Percentiles rank a stretch among this genome's conserved stretches.
These are phyloP conservation scores for Backusella sp. DNA, from an alignment of 192 early-diverging fungal genomes.

Conservation along the genomic window DNA sequence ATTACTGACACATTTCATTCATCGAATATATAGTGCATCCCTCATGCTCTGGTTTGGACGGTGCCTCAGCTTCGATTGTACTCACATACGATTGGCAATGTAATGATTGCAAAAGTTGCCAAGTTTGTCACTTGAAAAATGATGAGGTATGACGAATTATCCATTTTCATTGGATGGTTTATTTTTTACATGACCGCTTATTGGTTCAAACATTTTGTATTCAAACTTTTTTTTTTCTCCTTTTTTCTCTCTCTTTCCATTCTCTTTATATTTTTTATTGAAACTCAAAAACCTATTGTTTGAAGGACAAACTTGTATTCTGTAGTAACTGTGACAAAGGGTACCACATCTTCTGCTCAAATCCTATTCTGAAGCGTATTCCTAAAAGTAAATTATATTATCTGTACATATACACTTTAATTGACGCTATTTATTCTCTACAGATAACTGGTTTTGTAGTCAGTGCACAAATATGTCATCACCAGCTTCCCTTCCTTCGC, in stretches of 20 bases:
- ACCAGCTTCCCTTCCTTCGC: conserved; percentile 9
- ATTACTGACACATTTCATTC: conserved; percentile 11
- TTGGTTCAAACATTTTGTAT: neutral
- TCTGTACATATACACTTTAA: neutral
- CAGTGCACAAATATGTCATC: conserved; percentile 30
- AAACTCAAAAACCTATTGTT: neutral
- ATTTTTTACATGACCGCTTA: neutral
- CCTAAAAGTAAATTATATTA: conserved; percentile 37
- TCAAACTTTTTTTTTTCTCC: neutral
- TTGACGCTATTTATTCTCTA: neutral
- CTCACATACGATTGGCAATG: conserved; percentile 49
- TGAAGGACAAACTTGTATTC: conserved; percentile 47
- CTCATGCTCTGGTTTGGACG: conserved; percentile 36
- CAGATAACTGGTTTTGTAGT: conserved; percentile 45
- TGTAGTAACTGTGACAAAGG: conserved; percentile 49
- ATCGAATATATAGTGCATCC: conserved; percentile 49
- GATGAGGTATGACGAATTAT: conserved; percentile 39
- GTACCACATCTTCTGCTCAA: conserved; percentile 47
- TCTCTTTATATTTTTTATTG: neutral
- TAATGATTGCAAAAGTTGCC: conserved; percentile 50
- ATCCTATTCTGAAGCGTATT: conserved; percentile 34
- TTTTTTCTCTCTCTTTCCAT: neutral
- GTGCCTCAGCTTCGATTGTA: conserved; percentile 33
- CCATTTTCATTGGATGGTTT: neutral
- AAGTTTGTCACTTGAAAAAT: conserved; percentile 39